phyloP scores from a whole-genome alignment of 805 yeast species.

The Lipomyces starkeyi region DNA sequence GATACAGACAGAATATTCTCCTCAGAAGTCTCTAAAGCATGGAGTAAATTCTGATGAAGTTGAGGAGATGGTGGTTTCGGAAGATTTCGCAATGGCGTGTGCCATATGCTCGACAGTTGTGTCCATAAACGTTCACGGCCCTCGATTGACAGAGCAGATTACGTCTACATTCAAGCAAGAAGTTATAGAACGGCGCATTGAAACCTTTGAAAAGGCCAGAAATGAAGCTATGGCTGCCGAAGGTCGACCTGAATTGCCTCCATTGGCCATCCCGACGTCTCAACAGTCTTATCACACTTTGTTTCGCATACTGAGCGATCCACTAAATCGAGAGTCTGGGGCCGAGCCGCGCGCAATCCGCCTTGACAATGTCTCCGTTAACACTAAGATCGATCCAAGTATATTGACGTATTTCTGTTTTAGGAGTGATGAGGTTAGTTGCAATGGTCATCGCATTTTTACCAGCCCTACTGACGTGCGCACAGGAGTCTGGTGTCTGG shows the following conservation, averaged over 20 bases:
- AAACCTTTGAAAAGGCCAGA: constrained; percentile 43
- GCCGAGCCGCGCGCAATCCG: constrained; percentile 63
- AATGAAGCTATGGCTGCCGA: constrained; percentile 32
- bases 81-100: constrained; percentile 21
- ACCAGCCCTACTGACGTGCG: neutral
- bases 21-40: constrained; percentile 1
- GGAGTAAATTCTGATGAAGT: constrained; percentile 9
- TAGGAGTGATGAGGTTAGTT: constrained; percentile 16
- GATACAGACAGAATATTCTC: constrained; percentile 11
- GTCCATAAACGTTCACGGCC: constrained; percentile 26
- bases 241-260: constrained; percentile 42
- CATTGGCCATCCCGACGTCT: constrained; percentile 54
- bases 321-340: constrained; percentile 55
- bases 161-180: constrained; percentile 55
- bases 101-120: constrained; percentile 18
- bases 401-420: constrained; percentile 48
- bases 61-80: constrained; percentile 5
- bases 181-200: constrained; percentile 60
- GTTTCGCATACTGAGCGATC: constrained; percentile 69
- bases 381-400: constrained; percentile 61
- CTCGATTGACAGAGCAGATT: constrained; percentile 55
- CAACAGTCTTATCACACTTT: constrained; percentile 65
- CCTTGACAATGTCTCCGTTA: constrained; percentile 57
- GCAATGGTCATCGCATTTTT: neutral
- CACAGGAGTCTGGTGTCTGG: constrained; percentile 25